Evolutionary conservation across 208 protist species (phyloP), one percentile per base, ranked within the genome.

Genomic region (Leishmania braziliensis): DNA sequence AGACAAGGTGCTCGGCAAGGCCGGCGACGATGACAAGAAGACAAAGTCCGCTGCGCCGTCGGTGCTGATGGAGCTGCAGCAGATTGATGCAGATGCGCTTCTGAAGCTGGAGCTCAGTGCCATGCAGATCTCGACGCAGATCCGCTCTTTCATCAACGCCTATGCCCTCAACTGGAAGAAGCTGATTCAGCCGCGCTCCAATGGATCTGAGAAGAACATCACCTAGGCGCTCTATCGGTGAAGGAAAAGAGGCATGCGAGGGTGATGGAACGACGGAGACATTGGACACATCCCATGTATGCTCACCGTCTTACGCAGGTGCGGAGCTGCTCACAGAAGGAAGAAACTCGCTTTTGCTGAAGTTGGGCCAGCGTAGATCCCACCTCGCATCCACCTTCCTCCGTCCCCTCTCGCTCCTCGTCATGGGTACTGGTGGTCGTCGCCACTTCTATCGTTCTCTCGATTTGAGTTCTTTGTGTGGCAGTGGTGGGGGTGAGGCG

Each of bases 131-230:
- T 63, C 84, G 14, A 92, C 88, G n/a, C 50, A 76, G 65, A 80
- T 97, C 26, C 92, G 91, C n/a, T 69, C 88, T 18, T 92, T 95
- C 75, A 81, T 97, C 46, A 95, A 89, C 84, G 82, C 81, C 5
- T 97, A 97, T 77, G 90, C 86, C 46, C 76, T 95, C 39, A 97
- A 97, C 87, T 93, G 85, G 86, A 95, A 96, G 91, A 97, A 95
- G 88, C 87, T 97, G 16, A 95, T 97, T 68, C 85, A 96, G 82
- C 94, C 94, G 4, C 94, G 94, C 80, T 86, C 77, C 58, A 78
- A 46, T 23, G 66, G 79, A 33, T 78, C 72, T 1, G 90, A 92
- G 62, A 86, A 86, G 65, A 96, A 90, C 89, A 86, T 96, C 79
- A 91, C 85, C 78, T 96, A 90, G 85, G 4, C 26, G 53, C 2